phyloP scores from a whole-genome alignment of 2,329 filamentous ascomycete genomes.

The Lachnellula hyalina region DNA sequence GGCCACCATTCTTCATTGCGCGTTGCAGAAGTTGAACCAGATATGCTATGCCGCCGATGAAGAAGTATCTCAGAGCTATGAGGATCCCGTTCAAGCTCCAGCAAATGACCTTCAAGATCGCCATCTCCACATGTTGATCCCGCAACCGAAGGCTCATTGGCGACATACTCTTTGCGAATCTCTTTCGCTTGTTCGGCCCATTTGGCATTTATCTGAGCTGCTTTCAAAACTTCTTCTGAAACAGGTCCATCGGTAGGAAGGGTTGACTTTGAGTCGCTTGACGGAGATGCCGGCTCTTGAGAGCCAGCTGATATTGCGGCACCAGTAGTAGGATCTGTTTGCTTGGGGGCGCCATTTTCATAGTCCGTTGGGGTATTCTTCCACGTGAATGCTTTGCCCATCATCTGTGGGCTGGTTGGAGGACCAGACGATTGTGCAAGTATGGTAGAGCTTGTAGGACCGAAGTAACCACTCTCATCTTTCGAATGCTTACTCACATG shows the following conservation, averaged over 20 bases:
- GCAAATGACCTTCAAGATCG: constrained; percentile 51
- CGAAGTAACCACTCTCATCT: constrained; percentile 38
- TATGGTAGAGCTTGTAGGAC: constrained; percentile 18
- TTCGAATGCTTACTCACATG: constrained; percentile 51
- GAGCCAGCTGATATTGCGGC: constrained; percentile 3
- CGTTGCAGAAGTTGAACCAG: constrained; percentile 30
- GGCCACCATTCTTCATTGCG: constrained; percentile 59
- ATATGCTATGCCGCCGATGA: constrained; percentile 57
- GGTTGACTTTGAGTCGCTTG: constrained; percentile 4
- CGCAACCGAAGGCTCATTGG: constrained; percentile 48
- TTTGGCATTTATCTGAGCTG: constrained; percentile 20
- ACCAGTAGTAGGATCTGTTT: constrained; percentile 10
- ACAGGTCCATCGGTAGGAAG: constrained; percentile 4
- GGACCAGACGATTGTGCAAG: constrained; percentile 10
- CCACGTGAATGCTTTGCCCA: constrained; percentile 55
- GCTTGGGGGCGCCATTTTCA: constrained; percentile 28
- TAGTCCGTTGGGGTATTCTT: constrained; percentile 60
- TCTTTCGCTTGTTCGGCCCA: constrained; percentile 36
- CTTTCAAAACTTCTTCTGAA: constrained; percentile 15
- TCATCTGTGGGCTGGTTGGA: constrained; percentile 27
- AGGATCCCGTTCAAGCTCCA: constrained; percentile 43
- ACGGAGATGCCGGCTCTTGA: constrained; percentile 2
- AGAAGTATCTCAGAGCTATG: constrained; percentile 45
- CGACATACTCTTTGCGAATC: constrained; percentile 38
- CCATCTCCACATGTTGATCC: constrained; percentile 55